Percentiles rank a stretch among this genome's conserved stretches.
Evolutionary conservation across 371 early-diverging fungal species (phyloP).

Genomic region (Mucor plumbeus): DNA sequence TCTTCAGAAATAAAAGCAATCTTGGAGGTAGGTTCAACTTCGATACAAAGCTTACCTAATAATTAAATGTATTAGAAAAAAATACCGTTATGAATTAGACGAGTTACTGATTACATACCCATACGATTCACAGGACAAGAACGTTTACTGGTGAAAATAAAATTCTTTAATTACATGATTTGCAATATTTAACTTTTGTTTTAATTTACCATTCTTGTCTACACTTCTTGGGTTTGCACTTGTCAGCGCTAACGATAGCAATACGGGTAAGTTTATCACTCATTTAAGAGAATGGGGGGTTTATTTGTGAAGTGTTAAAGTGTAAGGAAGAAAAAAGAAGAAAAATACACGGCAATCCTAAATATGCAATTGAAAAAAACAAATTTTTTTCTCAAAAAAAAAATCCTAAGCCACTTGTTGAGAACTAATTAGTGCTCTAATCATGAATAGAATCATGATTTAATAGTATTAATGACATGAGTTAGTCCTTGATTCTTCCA

Average conservation of each 20-base stretch:
- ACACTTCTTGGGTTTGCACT: conserved; percentile 99
- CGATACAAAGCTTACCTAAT: conserved; percentile 96
- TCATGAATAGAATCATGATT: neutral
- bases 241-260: conserved; percentile 97
- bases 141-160: conserved; percentile 65
- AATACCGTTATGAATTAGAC: neutral
- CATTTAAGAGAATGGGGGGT: conserved; percentile 48
- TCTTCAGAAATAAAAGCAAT: conserved; percentile 95
- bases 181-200: neutral
- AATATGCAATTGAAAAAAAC: conserved; percentile 19
- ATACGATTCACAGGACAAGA: conserved; percentile 89
- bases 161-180: neutral
- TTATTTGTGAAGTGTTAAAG: conserved; percentile 15
- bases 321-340: conserved; percentile 24
- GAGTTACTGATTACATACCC: conserved; percentile 49
- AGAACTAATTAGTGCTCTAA: neutral
- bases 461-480: neutral
- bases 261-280: conserved; percentile 86
- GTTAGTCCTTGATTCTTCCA: no score
- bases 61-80: neutral
- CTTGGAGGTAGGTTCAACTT: conserved; percentile 84
- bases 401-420: conserved; percentile 15
- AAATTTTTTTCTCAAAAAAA: conserved; percentile 8
- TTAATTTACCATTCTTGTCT: conserved; percentile 93
- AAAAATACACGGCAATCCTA: conserved; percentile 5